Percentiles rank a stretch among this genome's conserved stretches.
Evolutionary conservation across 2,329 filamentous ascomycete species (phyloP).

Genomic region (Plectosphaerella sp.): DNA sequence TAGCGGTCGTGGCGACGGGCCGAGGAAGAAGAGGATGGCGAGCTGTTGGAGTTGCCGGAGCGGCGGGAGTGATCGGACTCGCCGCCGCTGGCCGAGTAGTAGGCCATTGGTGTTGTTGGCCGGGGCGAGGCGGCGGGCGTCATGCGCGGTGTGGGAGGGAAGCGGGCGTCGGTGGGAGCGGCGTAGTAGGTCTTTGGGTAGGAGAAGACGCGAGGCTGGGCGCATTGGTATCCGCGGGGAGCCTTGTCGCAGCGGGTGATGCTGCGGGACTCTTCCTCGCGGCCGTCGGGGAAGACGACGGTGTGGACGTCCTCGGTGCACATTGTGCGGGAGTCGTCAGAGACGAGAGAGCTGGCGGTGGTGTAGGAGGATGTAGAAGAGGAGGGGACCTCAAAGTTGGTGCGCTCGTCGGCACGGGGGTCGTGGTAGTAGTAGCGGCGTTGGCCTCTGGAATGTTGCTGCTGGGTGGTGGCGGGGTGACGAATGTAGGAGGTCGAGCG

Average conservation of each 20-base stretch:
- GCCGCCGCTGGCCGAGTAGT: conserved; percentile 24
- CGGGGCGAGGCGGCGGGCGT: conserved; percentile 24
- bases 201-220: conserved; percentile 32
- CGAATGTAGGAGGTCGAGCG: neutral
- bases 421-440: neutral
- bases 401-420: neutral
- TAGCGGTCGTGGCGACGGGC: neutral
- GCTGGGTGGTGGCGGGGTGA: neutral
- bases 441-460: neutral
- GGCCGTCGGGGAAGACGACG: conserved; percentile 41
- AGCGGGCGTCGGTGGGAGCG: conserved; percentile 21
- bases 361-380: neutral
- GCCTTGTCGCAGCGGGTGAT: conserved; percentile 32
- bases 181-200: conserved; percentile 30
- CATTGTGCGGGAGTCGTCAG: conserved; percentile 34
- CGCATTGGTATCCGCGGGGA: conserved; percentile 35
- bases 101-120: conserved; percentile 29
- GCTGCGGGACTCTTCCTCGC: conserved; percentile 25
- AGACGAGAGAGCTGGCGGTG: neutral
- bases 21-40: neutral
- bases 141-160: conserved; percentile 22
- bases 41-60: conserved; percentile 24
- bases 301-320: conserved; percentile 44
- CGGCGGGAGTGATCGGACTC: conserved; percentile 29
- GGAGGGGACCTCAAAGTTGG: neutral